Evolutionary conservation across 352 stramenopile genomes (phyloP).

Genomic region (Phytophthora agathidicida): DNA sequence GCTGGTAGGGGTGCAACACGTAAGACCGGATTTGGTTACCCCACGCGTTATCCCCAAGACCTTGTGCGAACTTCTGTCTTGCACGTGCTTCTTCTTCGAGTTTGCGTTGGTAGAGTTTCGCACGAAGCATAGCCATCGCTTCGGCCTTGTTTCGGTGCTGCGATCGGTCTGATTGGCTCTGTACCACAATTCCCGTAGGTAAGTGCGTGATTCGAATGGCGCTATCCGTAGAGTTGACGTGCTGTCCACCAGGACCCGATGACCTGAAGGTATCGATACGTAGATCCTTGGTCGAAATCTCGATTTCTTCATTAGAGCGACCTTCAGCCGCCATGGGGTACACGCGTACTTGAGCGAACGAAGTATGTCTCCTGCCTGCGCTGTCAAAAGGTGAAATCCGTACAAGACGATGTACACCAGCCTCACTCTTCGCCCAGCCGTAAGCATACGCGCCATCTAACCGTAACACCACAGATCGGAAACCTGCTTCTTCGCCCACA

Average conservation of each 20-base stretch:
- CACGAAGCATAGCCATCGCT: slow-evolving; percentile 86
- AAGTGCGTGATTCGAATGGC: slow-evolving; percentile 96
- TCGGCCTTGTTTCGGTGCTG: slow-evolving; percentile 95
- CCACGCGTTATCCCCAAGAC: slow-evolving; percentile 79
- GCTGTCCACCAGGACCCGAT: slow-evolving; percentile 94
- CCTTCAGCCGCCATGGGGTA: slow-evolving; percentile 61
- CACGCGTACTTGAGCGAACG: slow-evolving; percentile 92
- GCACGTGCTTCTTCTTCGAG: slow-evolving; percentile 53
- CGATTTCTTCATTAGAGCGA: slow-evolving; percentile 36
- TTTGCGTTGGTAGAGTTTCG: slow-evolving; percentile 76
- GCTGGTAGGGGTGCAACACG: slow-evolving; percentile 97
- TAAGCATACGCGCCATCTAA: slow-evolving; percentile 87
- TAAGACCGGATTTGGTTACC: slow-evolving; percentile 97
- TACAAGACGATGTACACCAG: slow-evolving; percentile 95
- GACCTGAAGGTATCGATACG: slow-evolving; percentile 95
- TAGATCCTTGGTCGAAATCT: slow-evolving; percentile 87
- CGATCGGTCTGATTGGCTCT: slow-evolving; percentile 94
- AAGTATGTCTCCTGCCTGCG: slow-evolving; percentile 93
- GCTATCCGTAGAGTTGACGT: slow-evolving; percentile 98
- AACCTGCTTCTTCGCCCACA: slow-evolving; percentile 69
- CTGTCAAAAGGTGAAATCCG: slow-evolving; percentile 96
- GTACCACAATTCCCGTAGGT: slow-evolving; percentile 93
- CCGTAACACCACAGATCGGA: slow-evolving; percentile 63
- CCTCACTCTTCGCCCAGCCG: slow-evolving; percentile 94
- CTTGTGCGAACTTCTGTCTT: slow-evolving; percentile 64